These are phyloP conservation scores for Suillus placidus DNA, from an alignment of 768 basidiomycete species.

Conservation along the genomic window DNA sequence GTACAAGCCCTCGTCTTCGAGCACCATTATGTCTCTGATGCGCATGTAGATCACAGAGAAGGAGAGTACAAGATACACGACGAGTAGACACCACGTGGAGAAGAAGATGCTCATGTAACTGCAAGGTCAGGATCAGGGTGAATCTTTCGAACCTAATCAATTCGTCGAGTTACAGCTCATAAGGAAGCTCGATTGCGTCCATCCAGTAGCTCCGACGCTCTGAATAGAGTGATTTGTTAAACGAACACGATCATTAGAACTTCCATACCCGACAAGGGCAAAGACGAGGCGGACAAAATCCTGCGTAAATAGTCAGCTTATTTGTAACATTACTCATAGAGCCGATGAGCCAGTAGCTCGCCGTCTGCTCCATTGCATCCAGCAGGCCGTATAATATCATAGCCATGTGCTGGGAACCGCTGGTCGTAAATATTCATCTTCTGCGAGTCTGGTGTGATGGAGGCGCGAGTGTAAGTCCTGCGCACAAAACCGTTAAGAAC, in stretches of 20 bases:
- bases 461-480: no score
- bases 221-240: no score
- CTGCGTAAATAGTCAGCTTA: slow-evolving; percentile 75
- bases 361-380: slow-evolving; percentile 86
- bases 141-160: neutral
- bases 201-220: no score
- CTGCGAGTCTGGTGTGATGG: no score
- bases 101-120: slow-evolving; percentile 70
- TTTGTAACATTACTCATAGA: slow-evolving; percentile 81
- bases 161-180: no score
- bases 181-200: neutral
- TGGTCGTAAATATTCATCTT: no score
- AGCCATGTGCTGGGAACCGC: no score
- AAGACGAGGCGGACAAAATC: no score
- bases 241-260: neutral
- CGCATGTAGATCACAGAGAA: slow-evolving; percentile 75
- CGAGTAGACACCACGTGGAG: slow-evolving; percentile 70
- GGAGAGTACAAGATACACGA: slow-evolving; percentile 62
- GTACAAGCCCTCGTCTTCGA: slow-evolving; percentile 56
- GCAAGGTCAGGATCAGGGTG: neutral
- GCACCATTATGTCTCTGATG: slow-evolving; percentile 48
- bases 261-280: neutral
- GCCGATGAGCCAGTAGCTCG: slow-evolving; percentile 73
- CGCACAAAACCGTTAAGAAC: neutral
- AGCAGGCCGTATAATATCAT: no score